Conservation (phyloP, 768 basidiomycete genomes). For the Pholiota molesta region DNA sequence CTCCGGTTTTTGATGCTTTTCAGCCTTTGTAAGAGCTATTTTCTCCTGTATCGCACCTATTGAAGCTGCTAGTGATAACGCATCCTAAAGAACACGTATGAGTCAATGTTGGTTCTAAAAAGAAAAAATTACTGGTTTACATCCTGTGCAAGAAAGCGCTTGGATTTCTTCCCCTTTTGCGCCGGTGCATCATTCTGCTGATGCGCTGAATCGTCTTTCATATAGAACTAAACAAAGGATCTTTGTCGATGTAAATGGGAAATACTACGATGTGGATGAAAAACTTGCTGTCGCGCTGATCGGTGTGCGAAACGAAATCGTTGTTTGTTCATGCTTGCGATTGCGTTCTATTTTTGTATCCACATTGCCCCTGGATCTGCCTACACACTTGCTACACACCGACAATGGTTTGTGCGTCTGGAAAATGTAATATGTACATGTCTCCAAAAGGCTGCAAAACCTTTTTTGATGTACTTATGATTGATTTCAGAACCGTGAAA, state of each 20-base stretch:
- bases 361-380: background rate
- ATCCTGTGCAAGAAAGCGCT: constrained; percentile 39
- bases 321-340: background rate
- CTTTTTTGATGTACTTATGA: too few relatives aligned
- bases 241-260: background rate
- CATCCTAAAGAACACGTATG: constrained; percentile 38
- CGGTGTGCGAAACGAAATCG: background rate
- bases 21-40: constrained; percentile 40
- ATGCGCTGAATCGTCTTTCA: background rate
- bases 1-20: constrained; percentile 43
- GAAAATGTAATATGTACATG: too few relatives aligned
- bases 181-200: background rate
- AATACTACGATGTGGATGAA: background rate
- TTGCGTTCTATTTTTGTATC: background rate
- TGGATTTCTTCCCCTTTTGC: constrained; percentile 29
- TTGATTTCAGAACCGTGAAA: too few relatives aligned
- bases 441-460: too few relatives aligned
- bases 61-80: constrained; percentile 46
- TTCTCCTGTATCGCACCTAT: constrained; percentile 51
- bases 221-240: background rate
- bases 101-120: background rate
- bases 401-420: too few relatives aligned
- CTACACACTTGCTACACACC: too few relatives aligned
- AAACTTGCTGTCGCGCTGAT: background rate
- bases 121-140: constrained; percentile 24